These are phyloP conservation scores for Globisporangium emineosum DNA, from an alignment of 352 stramenopile genomes.

Conservation along the genomic window DNA sequence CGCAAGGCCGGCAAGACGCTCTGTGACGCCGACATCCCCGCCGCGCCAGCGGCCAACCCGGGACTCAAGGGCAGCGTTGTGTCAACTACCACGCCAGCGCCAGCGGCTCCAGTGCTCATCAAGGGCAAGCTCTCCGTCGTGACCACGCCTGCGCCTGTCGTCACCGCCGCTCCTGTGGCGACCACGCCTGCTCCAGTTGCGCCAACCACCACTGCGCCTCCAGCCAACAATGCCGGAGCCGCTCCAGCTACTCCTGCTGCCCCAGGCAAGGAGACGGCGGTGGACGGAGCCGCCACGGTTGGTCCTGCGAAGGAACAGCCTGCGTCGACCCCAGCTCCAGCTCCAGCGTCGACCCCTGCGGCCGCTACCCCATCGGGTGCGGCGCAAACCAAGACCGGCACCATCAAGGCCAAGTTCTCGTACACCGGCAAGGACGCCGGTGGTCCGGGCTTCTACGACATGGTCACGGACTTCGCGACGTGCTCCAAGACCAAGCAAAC, in stretches of 20 bases:
- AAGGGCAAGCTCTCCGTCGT: background rate
- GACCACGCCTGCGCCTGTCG: background rate
- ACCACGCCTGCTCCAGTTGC: background rate
- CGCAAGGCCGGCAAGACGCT: slow-evolving; percentile 10
- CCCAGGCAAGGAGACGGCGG: slow-evolving; percentile 1
- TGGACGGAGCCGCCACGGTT: slow-evolving; percentile 5
- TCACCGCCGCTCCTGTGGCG: too few species aligned
- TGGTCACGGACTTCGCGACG: slow-evolving; percentile 62
- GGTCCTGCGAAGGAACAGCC: slow-evolving; percentile 12
- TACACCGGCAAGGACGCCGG: slow-evolving; percentile 55
- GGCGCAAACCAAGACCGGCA: slow-evolving; percentile 33
- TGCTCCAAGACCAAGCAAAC: slow-evolving; percentile 48
- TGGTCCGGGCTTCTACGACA: slow-evolving; percentile 55
- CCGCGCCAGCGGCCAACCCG: slow-evolving; percentile 2
- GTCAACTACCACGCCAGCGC: background rate
- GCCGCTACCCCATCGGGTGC: slow-evolving; percentile 10
- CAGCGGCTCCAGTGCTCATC: background rate
- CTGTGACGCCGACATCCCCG: slow-evolving; percentile 10
- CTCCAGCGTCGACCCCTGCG: slow-evolving; percentile 12
- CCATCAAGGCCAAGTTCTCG: slow-evolving; percentile 39
- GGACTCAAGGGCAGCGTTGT: slow-evolving; percentile 7
- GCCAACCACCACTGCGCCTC: slow-evolving; percentile 1
- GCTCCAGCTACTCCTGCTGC: slow-evolving; percentile 2
- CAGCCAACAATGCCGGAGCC: background rate
- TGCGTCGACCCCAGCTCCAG: slow-evolving; percentile 10